Evolutionary conservation across 768 basidiomycete genomes (phyloP).

Genomic region (Suillus subalutaceus): DNA sequence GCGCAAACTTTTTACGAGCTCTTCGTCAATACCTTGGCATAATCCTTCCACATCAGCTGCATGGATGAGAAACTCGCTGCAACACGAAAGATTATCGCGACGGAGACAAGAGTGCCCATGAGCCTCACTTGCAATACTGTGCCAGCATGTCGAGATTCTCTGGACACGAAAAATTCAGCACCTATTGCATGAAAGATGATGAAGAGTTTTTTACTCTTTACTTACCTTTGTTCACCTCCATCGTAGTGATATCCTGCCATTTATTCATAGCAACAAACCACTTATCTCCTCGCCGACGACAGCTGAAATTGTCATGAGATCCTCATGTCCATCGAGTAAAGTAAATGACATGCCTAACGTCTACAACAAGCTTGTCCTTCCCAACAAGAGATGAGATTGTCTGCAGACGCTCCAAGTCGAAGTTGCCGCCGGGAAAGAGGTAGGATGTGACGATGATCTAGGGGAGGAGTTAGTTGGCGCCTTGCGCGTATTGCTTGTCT

Average conservation of each 20-base stretch:
- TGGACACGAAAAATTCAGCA: neutral
- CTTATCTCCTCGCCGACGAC: slow-evolving; percentile 69
- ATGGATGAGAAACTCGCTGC: slow-evolving; percentile 91
- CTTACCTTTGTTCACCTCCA: slow-evolving; percentile 84
- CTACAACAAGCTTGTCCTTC: slow-evolving; percentile 88
- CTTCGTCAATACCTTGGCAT: slow-evolving; percentile 94
- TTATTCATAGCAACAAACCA: slow-evolving; percentile 99
- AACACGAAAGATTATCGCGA: slow-evolving; percentile 10
- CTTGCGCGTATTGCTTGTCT: neutral
- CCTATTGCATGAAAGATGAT: neutral
- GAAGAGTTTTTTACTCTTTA: slow-evolving; percentile 2
- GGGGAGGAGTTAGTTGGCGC: slow-evolving; percentile 12
- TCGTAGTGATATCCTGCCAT: slow-evolving; percentile 96
- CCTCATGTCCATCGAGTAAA: no score
- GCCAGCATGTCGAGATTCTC: slow-evolving; percentile 83
- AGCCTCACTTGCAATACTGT: slow-evolving; percentile 73
- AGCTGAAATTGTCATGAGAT: slow-evolving; percentile 50
- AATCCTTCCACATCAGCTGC: slow-evolving; percentile 99
- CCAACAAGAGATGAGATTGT: slow-evolving; percentile 66
- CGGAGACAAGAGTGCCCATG: neutral
- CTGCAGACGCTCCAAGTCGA: slow-evolving; percentile 73
- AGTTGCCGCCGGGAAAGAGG: slow-evolving; percentile 84
- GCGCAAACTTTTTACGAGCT: slow-evolving; percentile 74
- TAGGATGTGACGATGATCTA: slow-evolving; percentile 98
- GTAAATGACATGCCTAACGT: slow-evolving; percentile 72